These are phyloP conservation scores for Lavandula angustifolia DNA, from an alignment of 257 asterid species.

Conservation along the genomic window DNA sequence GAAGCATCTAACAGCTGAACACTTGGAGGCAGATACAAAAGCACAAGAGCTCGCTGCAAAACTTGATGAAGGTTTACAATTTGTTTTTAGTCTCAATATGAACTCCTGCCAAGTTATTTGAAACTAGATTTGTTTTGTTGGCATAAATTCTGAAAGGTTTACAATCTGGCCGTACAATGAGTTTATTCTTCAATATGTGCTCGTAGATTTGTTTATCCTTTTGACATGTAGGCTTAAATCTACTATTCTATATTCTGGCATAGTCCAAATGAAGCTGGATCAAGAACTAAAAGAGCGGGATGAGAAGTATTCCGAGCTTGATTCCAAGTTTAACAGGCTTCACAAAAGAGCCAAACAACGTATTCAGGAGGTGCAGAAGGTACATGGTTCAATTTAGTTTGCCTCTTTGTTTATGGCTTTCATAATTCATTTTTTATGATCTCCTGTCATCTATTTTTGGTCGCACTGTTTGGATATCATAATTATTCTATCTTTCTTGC, in stretches of 20 bases:
- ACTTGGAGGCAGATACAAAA: conserved; percentile 75
- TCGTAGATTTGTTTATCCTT: conserved; percentile 25
- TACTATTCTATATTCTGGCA: conserved; percentile 35
- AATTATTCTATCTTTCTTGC: conserved; percentile 10
- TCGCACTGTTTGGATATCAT: conserved; percentile 12
- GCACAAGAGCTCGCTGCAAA: conserved; percentile 70
- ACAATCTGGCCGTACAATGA: conserved; percentile 7
- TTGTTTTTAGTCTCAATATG: conserved; percentile 31
- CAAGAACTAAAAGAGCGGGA: conserved; percentile 89
- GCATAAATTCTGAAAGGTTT: conserved; percentile 6
- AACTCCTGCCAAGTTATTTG: conserved; percentile 22
- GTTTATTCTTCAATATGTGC: conserved; percentile 15
- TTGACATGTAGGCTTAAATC: conserved; percentile 36
- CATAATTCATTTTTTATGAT: conserved; percentile 5
- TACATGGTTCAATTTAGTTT: conserved; percentile 31
- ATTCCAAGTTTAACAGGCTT: conserved; percentile 85
- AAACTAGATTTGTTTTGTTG: conserved; percentile 18
- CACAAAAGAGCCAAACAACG: conserved; percentile 99
- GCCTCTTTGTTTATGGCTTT: conserved; percentile 13
- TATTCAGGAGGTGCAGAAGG: conserved; percentile 98
- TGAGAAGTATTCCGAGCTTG: conserved; percentile 87
- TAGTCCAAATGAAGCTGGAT: conserved; percentile 93
- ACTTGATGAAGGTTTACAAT: conserved; percentile 85
- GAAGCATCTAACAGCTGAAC: conserved; percentile 70
- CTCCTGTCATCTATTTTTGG: neutral